These are phyloP conservation scores for Aspergillus avenaceus DNA, from an alignment of 495 filamentous ascomycete species.

Conservation along the genomic window DNA sequence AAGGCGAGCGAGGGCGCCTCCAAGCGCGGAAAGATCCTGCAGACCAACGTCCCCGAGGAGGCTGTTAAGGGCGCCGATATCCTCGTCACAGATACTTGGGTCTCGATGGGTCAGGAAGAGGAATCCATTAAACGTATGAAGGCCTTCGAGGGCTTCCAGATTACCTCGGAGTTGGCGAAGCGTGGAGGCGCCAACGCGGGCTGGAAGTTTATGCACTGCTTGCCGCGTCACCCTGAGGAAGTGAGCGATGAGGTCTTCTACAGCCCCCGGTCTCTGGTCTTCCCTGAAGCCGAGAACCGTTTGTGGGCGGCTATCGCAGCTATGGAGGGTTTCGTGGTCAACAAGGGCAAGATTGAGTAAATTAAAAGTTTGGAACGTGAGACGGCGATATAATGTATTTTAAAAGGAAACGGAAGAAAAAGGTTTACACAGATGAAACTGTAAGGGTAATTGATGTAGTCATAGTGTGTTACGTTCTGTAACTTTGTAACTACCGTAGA, in stretches of 20 bases:
- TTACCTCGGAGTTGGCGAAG: constrained; percentile 76
- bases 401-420: no score
- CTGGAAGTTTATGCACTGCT: constrained; percentile 99
- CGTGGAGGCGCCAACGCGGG: constrained; percentile 79
- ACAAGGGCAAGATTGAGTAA: constrained; percentile 70
- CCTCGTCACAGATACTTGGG: constrained; percentile 94
- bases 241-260: constrained; percentile 95
- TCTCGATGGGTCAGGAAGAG: constrained; percentile 94
- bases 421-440: no score
- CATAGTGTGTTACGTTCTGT: no score
- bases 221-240: constrained; percentile 92
- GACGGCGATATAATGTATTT: no score
- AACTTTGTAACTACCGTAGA: no score
- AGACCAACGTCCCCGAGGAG: constrained; percentile 79
- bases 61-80: constrained; percentile 86
- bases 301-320: constrained; percentile 85
- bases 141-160: constrained; percentile 85
- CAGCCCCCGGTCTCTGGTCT: constrained; percentile 73
- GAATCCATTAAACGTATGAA: constrained; percentile 70
- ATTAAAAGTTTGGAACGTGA: no score
- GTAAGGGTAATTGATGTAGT: no score
- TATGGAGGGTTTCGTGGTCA: constrained; percentile 86
- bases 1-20: constrained; percentile 51
- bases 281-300: constrained; percentile 90
- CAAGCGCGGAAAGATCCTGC: constrained; percentile 60